Evolutionary conservation across 768 basidiomycete species (phyloP).

Genomic region (Tylopilus vinaceipallidus): DNA sequence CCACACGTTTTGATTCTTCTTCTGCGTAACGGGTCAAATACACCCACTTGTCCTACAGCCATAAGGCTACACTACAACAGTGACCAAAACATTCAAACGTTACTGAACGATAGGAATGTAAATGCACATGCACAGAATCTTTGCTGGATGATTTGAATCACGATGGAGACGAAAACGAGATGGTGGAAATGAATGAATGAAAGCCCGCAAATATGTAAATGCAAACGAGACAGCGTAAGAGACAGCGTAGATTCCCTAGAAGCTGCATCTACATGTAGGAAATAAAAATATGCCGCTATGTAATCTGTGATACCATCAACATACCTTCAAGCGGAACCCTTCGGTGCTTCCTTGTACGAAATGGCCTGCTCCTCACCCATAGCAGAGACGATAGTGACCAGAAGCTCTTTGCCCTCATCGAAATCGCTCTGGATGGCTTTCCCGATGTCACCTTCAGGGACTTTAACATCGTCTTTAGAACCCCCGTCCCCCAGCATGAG

Average conservation of each 20-base stretch:
- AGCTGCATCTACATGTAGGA: neutral
- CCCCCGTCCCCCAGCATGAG: slow-evolving; percentile 80
- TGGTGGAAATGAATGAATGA: slow-evolving; percentile 5
- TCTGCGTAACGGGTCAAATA: neutral
- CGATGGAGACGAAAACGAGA: slow-evolving; percentile 8
- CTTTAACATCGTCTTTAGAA: slow-evolving; percentile 90
- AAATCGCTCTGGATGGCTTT: slow-evolving; percentile 64
- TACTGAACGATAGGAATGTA: slow-evolving; percentile 26
- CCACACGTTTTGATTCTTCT: slow-evolving; percentile 5
- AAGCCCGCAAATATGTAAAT: slow-evolving; percentile 14
- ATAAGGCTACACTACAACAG: slow-evolving; percentile 25
- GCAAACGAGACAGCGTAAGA: slow-evolving; percentile 15
- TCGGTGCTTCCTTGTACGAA: slow-evolving; percentile 87
- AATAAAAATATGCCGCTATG: neutral
- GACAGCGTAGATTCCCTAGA: no score
- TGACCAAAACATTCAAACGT: slow-evolving; percentile 28
- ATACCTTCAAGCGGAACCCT: slow-evolving; percentile 37
- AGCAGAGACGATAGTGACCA: slow-evolving; percentile 82
- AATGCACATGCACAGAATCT: slow-evolving; percentile 25
- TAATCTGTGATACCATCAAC: neutral
- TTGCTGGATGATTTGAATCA: slow-evolving; percentile 22
- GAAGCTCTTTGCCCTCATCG: slow-evolving; percentile 83
- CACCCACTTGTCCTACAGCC: slow-evolving; percentile 14
- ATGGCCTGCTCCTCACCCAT: slow-evolving; percentile 95
- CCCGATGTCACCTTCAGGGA: slow-evolving; percentile 87